Conservation (phyloP, 768 basidiomycete species). For the Leucogyrophana mollusca region DNA sequence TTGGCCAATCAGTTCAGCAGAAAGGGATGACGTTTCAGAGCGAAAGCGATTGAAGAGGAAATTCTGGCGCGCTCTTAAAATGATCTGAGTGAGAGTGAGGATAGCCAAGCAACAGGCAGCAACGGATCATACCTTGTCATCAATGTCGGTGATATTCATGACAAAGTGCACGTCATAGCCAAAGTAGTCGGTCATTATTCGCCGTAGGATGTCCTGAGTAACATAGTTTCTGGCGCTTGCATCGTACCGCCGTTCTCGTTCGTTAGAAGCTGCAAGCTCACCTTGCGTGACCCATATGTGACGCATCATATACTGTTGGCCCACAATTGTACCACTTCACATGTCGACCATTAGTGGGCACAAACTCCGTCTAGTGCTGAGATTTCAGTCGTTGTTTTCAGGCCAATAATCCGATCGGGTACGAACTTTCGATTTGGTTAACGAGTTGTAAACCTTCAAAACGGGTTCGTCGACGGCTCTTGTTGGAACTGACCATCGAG, state of each 20-base stretch:
- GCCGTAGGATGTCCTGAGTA: slow-evolving; percentile 86
- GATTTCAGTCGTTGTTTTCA: neutral
- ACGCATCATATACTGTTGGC: slow-evolving; percentile 97
- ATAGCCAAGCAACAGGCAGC: slow-evolving; percentile 1
- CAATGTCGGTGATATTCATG: slow-evolving; percentile 99
- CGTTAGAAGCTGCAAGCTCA: slow-evolving; percentile 30
- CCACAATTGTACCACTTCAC: slow-evolving; percentile 99
- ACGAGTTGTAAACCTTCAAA: slow-evolving; percentile 83
- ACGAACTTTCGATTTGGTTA: slow-evolving; percentile 85
- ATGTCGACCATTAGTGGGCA: slow-evolving; percentile 62
- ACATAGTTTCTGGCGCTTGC: slow-evolving; percentile 84
- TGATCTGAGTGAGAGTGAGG: slow-evolving; percentile 64
- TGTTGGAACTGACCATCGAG: slow-evolving; percentile 45
- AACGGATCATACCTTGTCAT: slow-evolving; percentile 78
- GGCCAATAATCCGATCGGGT: slow-evolving; percentile 11
- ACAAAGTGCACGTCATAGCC: slow-evolving; percentile 98
- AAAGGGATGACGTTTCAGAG: slow-evolving; percentile 50
- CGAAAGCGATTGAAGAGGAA: slow-evolving; percentile 66
- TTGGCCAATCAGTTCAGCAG: slow-evolving; percentile 54
- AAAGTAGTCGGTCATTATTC: slow-evolving; percentile 94
- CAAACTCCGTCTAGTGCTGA: slow-evolving; percentile 66
- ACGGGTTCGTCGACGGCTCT: slow-evolving; percentile 44
- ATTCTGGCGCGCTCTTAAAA: slow-evolving; percentile 82
- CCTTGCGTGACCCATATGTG: slow-evolving; percentile 99
- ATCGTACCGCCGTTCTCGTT: neutral